Evolutionary conservation across 225 moss, liverwort and hornwort genomes (phyloP).

Genomic region (Anthoceros angustus): DNA sequence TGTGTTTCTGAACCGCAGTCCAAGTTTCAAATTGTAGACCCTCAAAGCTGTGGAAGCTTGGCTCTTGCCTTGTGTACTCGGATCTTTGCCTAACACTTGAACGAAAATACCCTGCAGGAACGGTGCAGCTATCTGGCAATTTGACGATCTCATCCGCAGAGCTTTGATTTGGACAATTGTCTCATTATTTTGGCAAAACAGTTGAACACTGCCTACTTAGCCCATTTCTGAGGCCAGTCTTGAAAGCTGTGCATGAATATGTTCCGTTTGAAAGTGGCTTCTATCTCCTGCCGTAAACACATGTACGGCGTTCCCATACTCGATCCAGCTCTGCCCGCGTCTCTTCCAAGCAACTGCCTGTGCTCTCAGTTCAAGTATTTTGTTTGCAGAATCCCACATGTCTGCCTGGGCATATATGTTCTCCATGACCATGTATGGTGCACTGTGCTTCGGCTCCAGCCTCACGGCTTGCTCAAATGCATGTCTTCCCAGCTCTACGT

Average conservation of each 20-base stretch:
- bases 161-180: too few relatives aligned
- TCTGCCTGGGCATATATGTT: background rate
- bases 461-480: background rate
- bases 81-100: too few relatives aligned
- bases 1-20: too few relatives aligned
- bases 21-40: too few relatives aligned
- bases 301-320: background rate
- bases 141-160: too few relatives aligned
- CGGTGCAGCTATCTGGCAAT: too few relatives aligned
- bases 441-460: background rate
- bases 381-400: background rate
- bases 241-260: background rate
- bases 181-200: too few relatives aligned
- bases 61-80: too few relatives aligned
- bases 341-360: background rate
- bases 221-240: too few relatives aligned
- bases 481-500: background rate
- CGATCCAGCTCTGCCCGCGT: background rate
- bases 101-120: too few relatives aligned
- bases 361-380: background rate
- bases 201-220: too few relatives aligned
- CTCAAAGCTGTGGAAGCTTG: too few relatives aligned
- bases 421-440: background rate
- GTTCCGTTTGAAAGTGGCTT: background rate
- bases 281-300: background rate